These are phyloP conservation scores for Pleurotus sapidus DNA, from an alignment of 768 basidiomycete genomes.

Conservation along the genomic window DNA sequence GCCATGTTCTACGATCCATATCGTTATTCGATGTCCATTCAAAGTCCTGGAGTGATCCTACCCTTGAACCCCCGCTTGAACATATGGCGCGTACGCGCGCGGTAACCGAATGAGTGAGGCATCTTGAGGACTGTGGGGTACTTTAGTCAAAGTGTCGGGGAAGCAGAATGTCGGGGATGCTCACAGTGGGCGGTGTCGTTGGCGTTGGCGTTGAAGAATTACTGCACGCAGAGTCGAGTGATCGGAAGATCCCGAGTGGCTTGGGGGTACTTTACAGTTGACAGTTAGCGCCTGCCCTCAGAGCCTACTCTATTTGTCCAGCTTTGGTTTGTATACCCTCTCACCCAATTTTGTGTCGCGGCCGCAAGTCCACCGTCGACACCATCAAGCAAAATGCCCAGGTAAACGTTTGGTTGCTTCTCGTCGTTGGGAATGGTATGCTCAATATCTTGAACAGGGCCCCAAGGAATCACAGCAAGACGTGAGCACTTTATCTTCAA, in stretches of 20 bases:
- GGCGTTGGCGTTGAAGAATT: conserved; percentile 40
- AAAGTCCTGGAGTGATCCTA: conserved; percentile 33
- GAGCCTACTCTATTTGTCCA: conserved; percentile 34
- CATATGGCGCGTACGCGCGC: conserved; percentile 99
- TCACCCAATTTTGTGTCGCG: conserved; percentile 20
- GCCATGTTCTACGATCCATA: conserved; percentile 68
- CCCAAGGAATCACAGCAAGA: conserved; percentile 91
- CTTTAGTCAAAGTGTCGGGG: background rate
- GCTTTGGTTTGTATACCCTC: conserved; percentile 26
- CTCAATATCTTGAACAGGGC: conserved; percentile 53
- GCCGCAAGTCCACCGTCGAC: conserved; percentile 28
- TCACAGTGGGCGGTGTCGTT: conserved; percentile 50
- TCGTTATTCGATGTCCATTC: conserved; percentile 8
- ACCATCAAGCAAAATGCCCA: conserved; percentile 79
- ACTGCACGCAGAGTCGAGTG: conserved; percentile 21
- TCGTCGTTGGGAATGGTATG: conserved; percentile 23
- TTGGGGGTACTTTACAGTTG: conserved; percentile 67
- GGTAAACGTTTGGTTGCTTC: conserved; percentile 46
- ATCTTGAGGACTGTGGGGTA: conserved; percentile 64
- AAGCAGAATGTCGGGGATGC: conserved; percentile 20
- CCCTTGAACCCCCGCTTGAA: conserved; percentile 99
- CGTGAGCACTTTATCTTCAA: conserved; percentile 73
- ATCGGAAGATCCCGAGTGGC: conserved; percentile 65
- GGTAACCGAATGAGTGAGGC: conserved; percentile 99
- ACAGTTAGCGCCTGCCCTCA: conserved; percentile 24